phyloP scores from a whole-genome alignment of 1,284 basidiomycete genomes.

The Malassezia arunalokei region DNA sequence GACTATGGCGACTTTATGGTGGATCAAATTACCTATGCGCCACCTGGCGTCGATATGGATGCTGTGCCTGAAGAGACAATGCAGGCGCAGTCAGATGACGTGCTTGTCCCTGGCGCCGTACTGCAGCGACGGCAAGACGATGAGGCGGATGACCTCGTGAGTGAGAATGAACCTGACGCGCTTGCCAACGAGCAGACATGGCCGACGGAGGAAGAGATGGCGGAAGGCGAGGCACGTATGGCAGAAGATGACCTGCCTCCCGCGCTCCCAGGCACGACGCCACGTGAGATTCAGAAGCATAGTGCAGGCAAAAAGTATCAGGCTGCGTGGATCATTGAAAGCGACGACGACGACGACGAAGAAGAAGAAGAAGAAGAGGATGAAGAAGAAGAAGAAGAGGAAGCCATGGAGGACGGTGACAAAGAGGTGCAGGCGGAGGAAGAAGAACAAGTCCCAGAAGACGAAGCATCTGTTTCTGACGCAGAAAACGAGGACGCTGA shows the following conservation, averaged over 20 bases:
- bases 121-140: slow-evolving; percentile 54
- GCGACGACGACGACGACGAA: slow-evolving; percentile 27
- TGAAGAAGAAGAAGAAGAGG: slow-evolving; percentile 56
- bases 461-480: slow-evolving; percentile 30
- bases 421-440: slow-evolving; percentile 50
- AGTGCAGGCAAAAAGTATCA: slow-evolving; percentile 46
- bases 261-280: slow-evolving; percentile 47
- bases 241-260: slow-evolving; percentile 30
- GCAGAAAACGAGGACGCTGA: slow-evolving; percentile 46
- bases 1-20: slow-evolving; percentile 80
- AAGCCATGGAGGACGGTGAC: slow-evolving; percentile 65
- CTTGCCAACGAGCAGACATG: slow-evolving; percentile 92
- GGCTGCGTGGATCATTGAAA: slow-evolving; percentile 43
- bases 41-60: slow-evolving; percentile 10
- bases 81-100: slow-evolving; percentile 3
- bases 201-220: slow-evolving; percentile 95
- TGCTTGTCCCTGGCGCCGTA: slow-evolving; percentile 50
- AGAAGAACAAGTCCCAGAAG: slow-evolving; percentile 26
- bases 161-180: slow-evolving; percentile 74
- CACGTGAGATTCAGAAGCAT: slow-evolving; percentile 31
- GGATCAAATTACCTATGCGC: slow-evolving; percentile 53
- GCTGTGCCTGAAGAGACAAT: not conserved
- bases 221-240: slow-evolving; percentile 21
- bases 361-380: slow-evolving; percentile 38
- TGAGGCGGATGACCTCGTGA: slow-evolving; percentile 73